These are phyloP conservation scores for Karstenula rhodostoma DNA, from an alignment of 2,329 filamentous ascomycete genomes.

Conservation along the genomic window DNA sequence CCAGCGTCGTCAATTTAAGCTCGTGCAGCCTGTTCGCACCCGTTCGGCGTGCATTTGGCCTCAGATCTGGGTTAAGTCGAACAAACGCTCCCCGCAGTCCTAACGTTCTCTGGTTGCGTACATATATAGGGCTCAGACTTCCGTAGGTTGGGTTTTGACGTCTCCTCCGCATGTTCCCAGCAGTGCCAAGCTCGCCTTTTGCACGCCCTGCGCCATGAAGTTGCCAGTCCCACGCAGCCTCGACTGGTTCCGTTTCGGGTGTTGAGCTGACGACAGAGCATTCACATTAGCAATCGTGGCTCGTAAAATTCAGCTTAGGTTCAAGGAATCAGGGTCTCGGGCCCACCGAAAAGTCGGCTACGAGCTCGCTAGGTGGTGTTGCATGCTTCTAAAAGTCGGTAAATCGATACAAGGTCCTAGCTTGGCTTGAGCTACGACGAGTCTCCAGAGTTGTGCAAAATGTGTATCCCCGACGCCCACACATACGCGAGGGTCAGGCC, in stretches of 20 bases:
- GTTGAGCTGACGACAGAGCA: neutral
- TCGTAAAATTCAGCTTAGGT: neutral
- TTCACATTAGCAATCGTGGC: slow-evolving; percentile 3
- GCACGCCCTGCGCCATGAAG: neutral
- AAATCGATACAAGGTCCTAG: too few relatives aligned
- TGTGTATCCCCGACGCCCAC: too few relatives aligned
- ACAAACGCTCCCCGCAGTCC: slow-evolving; percentile 4
- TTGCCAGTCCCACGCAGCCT: neutral
- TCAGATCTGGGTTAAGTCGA: slow-evolving; percentile 15
- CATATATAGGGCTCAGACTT: slow-evolving; percentile 1
- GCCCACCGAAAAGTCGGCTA: too few relatives aligned
- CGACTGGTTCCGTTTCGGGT: neutral
- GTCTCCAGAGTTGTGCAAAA: too few relatives aligned
- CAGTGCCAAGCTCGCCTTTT: neutral
- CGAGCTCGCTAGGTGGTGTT: too few relatives aligned
- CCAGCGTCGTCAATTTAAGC: slow-evolving; percentile 13
- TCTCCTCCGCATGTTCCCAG: neutral
- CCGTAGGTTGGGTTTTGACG: neutral
- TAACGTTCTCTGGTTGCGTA: slow-evolving; percentile 5
- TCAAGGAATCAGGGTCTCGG: too few relatives aligned
- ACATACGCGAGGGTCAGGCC: neutral
- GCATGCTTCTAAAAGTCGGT: too few relatives aligned
- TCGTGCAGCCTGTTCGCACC: slow-evolving; percentile 9
- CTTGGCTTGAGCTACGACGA: too few relatives aligned
- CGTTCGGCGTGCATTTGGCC: slow-evolving; percentile 17